These are phyloP conservation scores for Hansfordia pulvinata DNA, from an alignment of 2,329 filamentous ascomycete species.

Conservation along the genomic window DNA sequence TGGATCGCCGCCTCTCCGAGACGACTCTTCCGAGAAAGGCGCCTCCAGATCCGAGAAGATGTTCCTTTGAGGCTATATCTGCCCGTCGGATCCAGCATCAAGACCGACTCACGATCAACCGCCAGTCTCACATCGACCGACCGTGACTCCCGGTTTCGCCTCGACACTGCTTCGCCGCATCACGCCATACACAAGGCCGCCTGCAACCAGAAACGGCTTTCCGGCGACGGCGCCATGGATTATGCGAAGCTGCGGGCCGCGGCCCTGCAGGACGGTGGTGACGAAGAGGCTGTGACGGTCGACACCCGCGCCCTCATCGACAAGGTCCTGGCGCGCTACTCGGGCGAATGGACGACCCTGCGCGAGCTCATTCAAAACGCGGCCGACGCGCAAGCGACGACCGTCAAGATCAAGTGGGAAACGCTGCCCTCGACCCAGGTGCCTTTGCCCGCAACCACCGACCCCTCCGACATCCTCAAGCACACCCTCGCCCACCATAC, in stretches of 20 bases:
- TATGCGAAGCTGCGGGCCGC: constrained; percentile 70
- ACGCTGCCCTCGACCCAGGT: constrained; percentile 72
- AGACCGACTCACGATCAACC: too few relatives aligned
- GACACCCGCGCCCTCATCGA: constrained; percentile 95
- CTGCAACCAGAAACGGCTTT: constrained; percentile 4
- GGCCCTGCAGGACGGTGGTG: constrained; percentile 72
- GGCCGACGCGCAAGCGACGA: constrained; percentile 87
- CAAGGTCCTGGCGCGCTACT: constrained; percentile 92
- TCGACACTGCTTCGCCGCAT: too few relatives aligned
- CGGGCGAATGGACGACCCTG: constrained; percentile 82
- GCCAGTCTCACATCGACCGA: too few relatives aligned
- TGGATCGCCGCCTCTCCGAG: too few relatives aligned
- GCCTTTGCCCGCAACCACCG: constrained; percentile 51
- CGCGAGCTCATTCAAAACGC: constrained; percentile 96
- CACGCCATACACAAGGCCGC: neutral
- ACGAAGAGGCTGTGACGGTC: constrained; percentile 95
- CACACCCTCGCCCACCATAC: constrained; percentile 80
- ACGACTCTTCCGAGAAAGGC: too few relatives aligned
- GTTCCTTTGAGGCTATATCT: too few relatives aligned
- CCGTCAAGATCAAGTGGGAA: constrained; percentile 84
- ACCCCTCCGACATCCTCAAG: constrained; percentile 60
- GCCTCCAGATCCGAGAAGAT: too few relatives aligned
- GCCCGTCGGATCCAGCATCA: too few relatives aligned
- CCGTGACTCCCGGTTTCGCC: too few relatives aligned
- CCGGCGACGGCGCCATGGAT: constrained; percentile 40